A percentile compares a stretch with the other conserved stretches of the same genome.
Evolutionary conservation across 2,329 filamentous ascomycete species (phyloP).

Genomic region (Monilinia polystroma): DNA sequence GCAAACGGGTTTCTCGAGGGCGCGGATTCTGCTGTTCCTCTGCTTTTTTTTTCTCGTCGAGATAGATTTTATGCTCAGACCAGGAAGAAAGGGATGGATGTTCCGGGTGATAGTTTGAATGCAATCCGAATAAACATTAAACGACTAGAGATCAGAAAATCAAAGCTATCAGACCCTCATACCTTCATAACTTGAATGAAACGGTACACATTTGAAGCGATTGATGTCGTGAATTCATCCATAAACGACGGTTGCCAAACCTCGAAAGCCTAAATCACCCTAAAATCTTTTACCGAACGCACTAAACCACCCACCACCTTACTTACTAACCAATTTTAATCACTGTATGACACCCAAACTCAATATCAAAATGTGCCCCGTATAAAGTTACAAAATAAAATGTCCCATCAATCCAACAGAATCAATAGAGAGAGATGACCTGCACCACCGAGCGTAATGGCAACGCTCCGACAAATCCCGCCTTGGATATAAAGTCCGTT

Average conservation of each 20-base stretch:
- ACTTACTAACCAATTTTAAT: not conserved
- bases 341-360: not conserved
- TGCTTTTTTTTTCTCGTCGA: too few relatives aligned
- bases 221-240: not conserved
- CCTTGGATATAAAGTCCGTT: slow-evolving; percentile 21
- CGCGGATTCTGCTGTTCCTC: too few relatives aligned
- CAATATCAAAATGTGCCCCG: not conserved
- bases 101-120: not conserved
- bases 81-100: not conserved
- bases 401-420: not conserved
- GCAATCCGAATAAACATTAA: not conserved
- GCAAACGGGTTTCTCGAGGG: too few relatives aligned
- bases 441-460: not conserved
- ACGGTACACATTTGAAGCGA: not conserved
- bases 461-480: not conserved
- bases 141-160: not conserved
- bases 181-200: not conserved
- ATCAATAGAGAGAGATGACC: slow-evolving; percentile 7
- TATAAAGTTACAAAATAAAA: not conserved
- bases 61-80: not conserved
- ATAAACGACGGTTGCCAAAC: not conserved
- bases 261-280: slow-evolving; percentile 12
- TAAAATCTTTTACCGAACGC: slow-evolving; percentile 21
- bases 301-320: slow-evolving; percentile 3
- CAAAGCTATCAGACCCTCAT: not conserved